Base-by-base conservation (phyloP, 202 grass and related monocot species). In the Elaeis oleifera region DNA sequence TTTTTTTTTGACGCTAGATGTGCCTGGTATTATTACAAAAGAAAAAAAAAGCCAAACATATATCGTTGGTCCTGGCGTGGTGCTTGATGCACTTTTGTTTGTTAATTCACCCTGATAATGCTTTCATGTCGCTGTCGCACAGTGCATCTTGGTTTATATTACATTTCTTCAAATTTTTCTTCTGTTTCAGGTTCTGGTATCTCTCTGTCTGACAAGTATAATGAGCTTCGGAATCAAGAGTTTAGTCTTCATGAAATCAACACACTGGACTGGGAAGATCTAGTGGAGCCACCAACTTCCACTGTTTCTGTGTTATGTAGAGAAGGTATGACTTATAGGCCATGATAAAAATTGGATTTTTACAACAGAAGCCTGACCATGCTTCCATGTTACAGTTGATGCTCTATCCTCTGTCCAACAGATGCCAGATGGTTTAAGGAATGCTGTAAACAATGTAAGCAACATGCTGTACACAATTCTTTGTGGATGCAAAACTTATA, bases 181-280 rank as follows among this genome's bases (percentile, higher is more conserved):
- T 32, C 5, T 11, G 18, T 53, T 74, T 24, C 63, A 49, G 50
- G 56, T 72, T 81, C 66, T 59, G 66, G 62, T 72, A 23, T 70
- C 60, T 69, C 18, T 60, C 53, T 53, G 36, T 63, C 68, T 68
- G 71, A 24, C 65, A 27, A 77, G 64, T 51, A 54, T 65, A 79
- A 39, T 86, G 84, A 79, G 54, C 66, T 70, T 58, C 61, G 64
- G 3, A 66, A 79, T 55, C 79, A 74, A 56, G 84, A 81, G 73
- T 91, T 81, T 49, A 96, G 64, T 76, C 83, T 92, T 52, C 86
- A 86, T 50, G 83, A 84, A 23, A 78, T 84, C 31, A 84, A 84
- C 64, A 75, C 65, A 49, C 76, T 92, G 53, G 74, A 77, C 66
- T 99, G 94, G 94, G 88, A 75, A 22, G 82, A 86, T 61, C 52